A percentile compares a stretch with the other conserved stretches of the same genome.
Evolutionary conservation across 2,329 filamentous ascomycete species (phyloP).

Genomic region (Paecilomyces dactylethromorphus): DNA sequence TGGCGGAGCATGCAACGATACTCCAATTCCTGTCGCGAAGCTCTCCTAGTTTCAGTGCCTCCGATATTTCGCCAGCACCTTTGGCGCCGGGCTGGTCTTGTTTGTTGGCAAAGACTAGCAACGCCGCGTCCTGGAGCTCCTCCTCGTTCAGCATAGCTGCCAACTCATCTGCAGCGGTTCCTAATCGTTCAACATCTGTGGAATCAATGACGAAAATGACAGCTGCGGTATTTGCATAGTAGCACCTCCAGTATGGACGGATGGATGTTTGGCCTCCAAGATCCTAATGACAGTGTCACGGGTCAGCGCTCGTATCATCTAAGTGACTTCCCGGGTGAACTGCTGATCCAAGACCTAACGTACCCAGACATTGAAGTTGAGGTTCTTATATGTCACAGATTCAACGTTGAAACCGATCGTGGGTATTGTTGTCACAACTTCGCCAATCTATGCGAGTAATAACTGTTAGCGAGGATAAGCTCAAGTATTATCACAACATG

Average conservation of each 20-base stretch:
- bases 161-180: conserved; percentile 88
- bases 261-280: conserved; percentile 98
- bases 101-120: conserved; percentile 97
- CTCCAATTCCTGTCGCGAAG: conserved; percentile 97
- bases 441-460: conserved; percentile 67
- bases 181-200: conserved; percentile 91
- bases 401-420: conserved; percentile 99
- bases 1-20: conserved; percentile 94
- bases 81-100: conserved; percentile 97
- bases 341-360: conserved; percentile 20
- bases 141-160: conserved; percentile 96
- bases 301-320: background rate
- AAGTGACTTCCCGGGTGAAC: background rate
- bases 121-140: conserved; percentile 82
- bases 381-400: conserved; percentile 94
- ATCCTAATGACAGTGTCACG: conserved; percentile 49
- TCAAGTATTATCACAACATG: background rate
- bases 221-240: conserved; percentile 96
- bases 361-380: conserved; percentile 99
- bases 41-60: conserved; percentile 83
- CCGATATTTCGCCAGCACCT: conserved; percentile 92
- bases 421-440: conserved; percentile 97
- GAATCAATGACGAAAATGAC: conserved; percentile 98
- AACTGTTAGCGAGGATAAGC: conserved; percentile 6
- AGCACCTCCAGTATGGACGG: conserved; percentile 97